These are phyloP conservation scores for Diaporthe eres DNA, from an alignment of 2,329 filamentous ascomycete species.

Conservation along the genomic window DNA sequence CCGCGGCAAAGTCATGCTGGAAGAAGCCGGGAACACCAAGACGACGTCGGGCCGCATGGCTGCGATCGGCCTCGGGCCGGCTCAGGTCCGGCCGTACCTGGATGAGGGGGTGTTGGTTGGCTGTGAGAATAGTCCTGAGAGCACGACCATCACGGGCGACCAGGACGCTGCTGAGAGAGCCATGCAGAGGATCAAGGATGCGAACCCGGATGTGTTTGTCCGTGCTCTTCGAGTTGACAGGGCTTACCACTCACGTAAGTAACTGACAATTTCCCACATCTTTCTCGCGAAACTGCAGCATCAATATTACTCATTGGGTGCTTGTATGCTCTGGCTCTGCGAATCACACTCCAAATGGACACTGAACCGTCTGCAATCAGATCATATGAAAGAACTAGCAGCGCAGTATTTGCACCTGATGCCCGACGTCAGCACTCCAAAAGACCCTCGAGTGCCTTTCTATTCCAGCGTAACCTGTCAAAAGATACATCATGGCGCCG, in stretches of 20 bases:
- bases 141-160: conserved; percentile 53
- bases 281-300: conserved; percentile 50
- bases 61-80: conserved; percentile 31
- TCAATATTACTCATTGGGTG: conserved; percentile 43
- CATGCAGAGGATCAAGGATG: background rate
- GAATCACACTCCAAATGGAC: conserved; percentile 39
- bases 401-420: conserved; percentile 31
- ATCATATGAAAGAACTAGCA: conserved; percentile 28
- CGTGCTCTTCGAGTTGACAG: background rate
- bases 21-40: conserved; percentile 16
- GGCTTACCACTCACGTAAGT: conserved; percentile 42
- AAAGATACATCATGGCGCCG: background rate
- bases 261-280: background rate
- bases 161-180: conserved; percentile 46
- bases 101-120: conserved; percentile 13
- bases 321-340: conserved; percentile 1
- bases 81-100: conserved; percentile 11
- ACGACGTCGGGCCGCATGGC: conserved; percentile 35
- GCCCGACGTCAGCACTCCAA: conserved; percentile 44
- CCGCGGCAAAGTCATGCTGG: conserved; percentile 33
- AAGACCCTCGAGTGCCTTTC: background rate
- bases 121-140: conserved; percentile 46
- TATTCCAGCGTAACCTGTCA: conserved; percentile 13
- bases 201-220: background rate
- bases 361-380: conserved; percentile 11